These are phyloP conservation scores for Ochromonadaceae sp. DNA, from an alignment of 352 stramenopile species.

Conservation along the genomic window DNA sequence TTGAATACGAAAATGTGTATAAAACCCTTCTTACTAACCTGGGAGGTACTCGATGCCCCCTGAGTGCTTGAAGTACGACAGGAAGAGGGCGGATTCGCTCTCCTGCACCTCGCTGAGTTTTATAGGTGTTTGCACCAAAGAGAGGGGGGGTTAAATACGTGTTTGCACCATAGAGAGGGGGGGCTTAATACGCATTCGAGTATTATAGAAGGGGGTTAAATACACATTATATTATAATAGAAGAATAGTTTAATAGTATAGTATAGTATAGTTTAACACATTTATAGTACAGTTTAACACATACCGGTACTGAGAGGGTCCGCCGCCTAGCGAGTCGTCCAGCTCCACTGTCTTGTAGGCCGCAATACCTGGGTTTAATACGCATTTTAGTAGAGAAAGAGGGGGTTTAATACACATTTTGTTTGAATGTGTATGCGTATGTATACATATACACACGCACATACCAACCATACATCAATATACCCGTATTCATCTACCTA, in stretches of 20 bases:
- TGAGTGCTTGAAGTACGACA: constrained; percentile 76
- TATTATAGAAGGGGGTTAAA: too few relatives aligned
- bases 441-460: neutral
- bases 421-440: neutral
- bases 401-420: too few relatives aligned
- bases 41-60: constrained; percentile 68
- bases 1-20: too few relatives aligned
- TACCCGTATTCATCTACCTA: too few relatives aligned
- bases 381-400: constrained; percentile 65
- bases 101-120: constrained; percentile 69
- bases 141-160: neutral
- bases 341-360: constrained; percentile 93
- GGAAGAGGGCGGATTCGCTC: constrained; percentile 55
- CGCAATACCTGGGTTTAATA: constrained; percentile 78
- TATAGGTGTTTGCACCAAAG: constrained; percentile 58
- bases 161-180: neutral
- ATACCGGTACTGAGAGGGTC: constrained; percentile 78
- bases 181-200: neutral
- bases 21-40: too few relatives aligned
- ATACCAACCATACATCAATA: neutral
- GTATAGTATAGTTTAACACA: too few relatives aligned
- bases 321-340: constrained; percentile 71
- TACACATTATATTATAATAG: too few relatives aligned
- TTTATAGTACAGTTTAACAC: too few relatives aligned
- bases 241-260: too few relatives aligned